Evolutionary conservation across 768 basidiomycete genomes (phyloP), one percentile per base, ranked within the genome.

Genomic region (Leccinum variicolor): DNA sequence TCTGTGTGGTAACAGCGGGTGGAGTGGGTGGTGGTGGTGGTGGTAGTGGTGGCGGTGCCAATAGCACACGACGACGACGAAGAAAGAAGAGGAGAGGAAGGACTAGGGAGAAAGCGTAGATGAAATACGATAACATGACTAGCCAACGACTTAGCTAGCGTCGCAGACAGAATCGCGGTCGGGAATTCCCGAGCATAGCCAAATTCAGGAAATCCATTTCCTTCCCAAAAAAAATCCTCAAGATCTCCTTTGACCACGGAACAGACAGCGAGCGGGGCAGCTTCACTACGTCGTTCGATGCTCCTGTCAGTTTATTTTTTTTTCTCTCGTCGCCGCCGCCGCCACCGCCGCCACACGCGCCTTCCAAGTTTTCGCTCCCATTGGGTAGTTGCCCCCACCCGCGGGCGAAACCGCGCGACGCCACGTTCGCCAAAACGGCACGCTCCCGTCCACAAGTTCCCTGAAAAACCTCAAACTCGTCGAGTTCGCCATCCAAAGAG

Each of bases 31-130:
- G 19, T 43, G 41, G 39, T 19, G n/a, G 31, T 33, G 31, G 31
- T 2, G 31, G 31, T 0, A 19, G 52, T 1, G 48, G 57, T 46
- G 49, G 53, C 7, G 60, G 55, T 41, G 47, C 57, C 6, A 50
- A 26, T 57, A 54, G 55, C 23, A 25, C 10, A 51, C 46, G 58
- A 52, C 50, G 65, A n/a, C 43, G 53, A 48, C 61, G 67, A 50
- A 67, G 31, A 55, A 74, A 53, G 48, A 73, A 62, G 57, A 71
- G 52, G 31, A 72, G 48, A 7, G 75, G 72, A 29, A 79, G 50
- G 23, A 57, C 62, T 53, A 78, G 57, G 15, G 65, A 61, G 57
- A 79, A 56, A 0, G 62, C 67, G 64, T 69, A 74, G 61, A 75
- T 58, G 59, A 69, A 55, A 59, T 66, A 56, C 2, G 60, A 60